phyloP scores from a whole-genome alignment of 2,329 filamentous ascomycete species.

The Xylariaceae sp. region DNA sequence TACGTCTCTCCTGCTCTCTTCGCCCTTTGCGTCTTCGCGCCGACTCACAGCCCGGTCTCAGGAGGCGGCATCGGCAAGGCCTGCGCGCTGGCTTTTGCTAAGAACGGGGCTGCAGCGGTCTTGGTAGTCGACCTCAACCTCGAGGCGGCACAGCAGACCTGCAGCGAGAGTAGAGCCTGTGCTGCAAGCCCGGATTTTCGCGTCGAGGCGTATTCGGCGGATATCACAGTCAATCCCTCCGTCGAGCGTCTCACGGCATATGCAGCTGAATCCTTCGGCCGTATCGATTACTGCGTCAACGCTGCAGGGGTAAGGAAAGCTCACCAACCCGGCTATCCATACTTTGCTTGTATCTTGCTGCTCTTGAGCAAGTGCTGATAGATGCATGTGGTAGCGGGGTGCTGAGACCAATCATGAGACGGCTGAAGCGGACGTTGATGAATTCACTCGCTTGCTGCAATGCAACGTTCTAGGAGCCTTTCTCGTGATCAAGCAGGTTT shows the following conservation, averaged over 20 bases:
- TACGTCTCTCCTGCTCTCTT: neutral
- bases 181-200: conserved; percentile 10
- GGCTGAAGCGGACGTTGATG: conserved; percentile 11
- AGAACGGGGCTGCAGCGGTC: conserved; percentile 7
- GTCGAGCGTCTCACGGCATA: conserved; percentile 6
- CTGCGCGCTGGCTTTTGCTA: conserved; percentile 7
- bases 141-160: conserved; percentile 6
- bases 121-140: conserved; percentile 18
- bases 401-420: too few species aligned
- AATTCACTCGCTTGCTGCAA: conserved; percentile 13
- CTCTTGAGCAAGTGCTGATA: too few species aligned
- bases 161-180: neutral
- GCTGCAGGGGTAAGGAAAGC: conserved; percentile 15
- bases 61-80: conserved; percentile 8
- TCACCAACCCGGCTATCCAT: neutral
- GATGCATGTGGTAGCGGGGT: too few species aligned
- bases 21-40: too few species aligned
- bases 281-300: conserved; percentile 18
- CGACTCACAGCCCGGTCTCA: neutral
- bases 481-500: conserved; percentile 4
- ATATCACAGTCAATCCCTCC: conserved; percentile 8
- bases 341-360: too few species aligned
- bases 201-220: conserved; percentile 9
- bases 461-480: conserved; percentile 16
- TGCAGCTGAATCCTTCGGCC: conserved; percentile 8